Conservation (phyloP, 371 early-diverging fungal species). For the Mortierella polycephala region DNA sequence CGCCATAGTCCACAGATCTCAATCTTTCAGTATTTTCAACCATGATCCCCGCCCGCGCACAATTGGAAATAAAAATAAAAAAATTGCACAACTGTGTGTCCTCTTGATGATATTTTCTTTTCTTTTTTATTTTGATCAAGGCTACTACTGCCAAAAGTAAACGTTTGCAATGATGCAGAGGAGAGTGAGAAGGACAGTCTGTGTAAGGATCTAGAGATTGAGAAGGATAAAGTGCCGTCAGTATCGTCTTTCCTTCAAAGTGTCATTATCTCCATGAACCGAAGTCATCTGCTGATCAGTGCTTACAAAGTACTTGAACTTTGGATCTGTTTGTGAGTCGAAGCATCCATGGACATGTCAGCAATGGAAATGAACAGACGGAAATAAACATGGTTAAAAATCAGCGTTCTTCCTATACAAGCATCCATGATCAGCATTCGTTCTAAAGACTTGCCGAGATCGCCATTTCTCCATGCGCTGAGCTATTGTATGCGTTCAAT, state of each 20-base stretch:
- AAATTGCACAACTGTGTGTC: neutral
- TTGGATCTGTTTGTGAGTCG: conserved; percentile 28
- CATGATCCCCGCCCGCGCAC: too few relatives aligned
- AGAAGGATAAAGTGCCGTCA: neutral
- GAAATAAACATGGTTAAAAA: neutral
- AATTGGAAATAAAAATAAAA: too few relatives aligned
- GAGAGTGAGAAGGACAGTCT: conserved; percentile 45
- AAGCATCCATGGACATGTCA: neutral
- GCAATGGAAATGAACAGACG: neutral
- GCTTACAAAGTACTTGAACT: conserved; percentile 55
- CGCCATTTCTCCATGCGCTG: conserved; percentile 51
- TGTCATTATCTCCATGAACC: neutral
- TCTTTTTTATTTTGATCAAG: neutral
- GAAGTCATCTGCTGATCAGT: too few relatives aligned
- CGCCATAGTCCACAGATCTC: neutral
- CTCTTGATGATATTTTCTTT: neutral
- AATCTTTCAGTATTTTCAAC: conserved; percentile 2
- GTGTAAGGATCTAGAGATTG: conserved; percentile 37
- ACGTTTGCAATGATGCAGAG: conserved; percentile 54
- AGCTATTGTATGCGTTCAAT: conserved; percentile 12
- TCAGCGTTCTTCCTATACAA: neutral
- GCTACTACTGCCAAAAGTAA: conserved; percentile 41
- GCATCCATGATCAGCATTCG: neutral
- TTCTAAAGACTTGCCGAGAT: conserved; percentile 31
- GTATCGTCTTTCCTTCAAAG: neutral